A percentile compares a stretch with the other conserved stretches of the same genome.
Evolutionary conservation across 2,329 filamentous ascomycete genomes (phyloP).

Genomic region (Ascochyta fabae): DNA sequence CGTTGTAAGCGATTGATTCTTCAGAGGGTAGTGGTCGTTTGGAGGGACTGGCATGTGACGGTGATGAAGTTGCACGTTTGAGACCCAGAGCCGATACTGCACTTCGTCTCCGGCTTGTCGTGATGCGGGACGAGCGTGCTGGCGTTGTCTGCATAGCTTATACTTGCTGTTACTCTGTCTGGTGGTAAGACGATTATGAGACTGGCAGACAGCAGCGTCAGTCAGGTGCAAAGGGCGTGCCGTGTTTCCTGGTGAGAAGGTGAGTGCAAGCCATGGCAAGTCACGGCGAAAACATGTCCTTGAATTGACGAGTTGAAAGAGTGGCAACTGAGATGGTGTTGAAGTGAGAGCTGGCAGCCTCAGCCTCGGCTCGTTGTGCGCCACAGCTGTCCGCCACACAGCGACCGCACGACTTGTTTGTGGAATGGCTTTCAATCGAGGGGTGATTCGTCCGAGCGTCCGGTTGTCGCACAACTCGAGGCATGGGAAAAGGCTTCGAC

Average conservation of each 20-base stretch:
- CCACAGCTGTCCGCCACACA: slow-evolving; percentile 18
- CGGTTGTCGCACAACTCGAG: not conserved
- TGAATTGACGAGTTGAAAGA: slow-evolving; percentile 30
- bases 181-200: not conserved
- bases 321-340: slow-evolving; percentile 23
- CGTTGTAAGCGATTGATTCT: slow-evolving; percentile 35
- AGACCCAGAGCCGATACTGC: slow-evolving; percentile 35
- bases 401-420: not conserved
- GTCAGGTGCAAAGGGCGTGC: slow-evolving; percentile 1
- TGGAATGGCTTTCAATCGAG: not conserved
- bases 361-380: slow-evolving; percentile 24
- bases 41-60: slow-evolving; percentile 46
- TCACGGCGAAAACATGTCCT: slow-evolving; percentile 24
- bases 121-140: slow-evolving; percentile 42
- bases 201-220: slow-evolving; percentile 1
- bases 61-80: slow-evolving; percentile 45
- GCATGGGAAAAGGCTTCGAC: not conserved
- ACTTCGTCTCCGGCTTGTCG: slow-evolving; percentile 32
- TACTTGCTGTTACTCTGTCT: not conserved
- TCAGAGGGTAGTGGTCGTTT: slow-evolving; percentile 41
- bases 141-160: slow-evolving; percentile 37
- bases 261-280: slow-evolving; percentile 24
- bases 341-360: not conserved
- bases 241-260: not conserved
- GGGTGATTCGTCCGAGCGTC: not conserved